Evolutionary conservation across 306 rosid species (phyloP).

Genomic region (Dryas octopetala): DNA sequence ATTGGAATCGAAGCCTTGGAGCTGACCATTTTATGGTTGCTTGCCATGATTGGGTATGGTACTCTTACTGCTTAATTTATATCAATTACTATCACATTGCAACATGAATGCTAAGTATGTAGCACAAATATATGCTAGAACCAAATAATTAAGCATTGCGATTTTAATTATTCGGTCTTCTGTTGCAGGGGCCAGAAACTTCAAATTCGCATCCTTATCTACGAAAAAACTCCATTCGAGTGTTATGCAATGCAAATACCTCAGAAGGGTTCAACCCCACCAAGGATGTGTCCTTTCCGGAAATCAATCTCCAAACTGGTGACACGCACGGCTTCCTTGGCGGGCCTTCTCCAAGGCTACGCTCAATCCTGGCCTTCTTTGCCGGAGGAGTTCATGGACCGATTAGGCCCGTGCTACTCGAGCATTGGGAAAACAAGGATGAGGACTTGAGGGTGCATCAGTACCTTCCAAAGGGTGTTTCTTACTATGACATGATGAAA

Average conservation of each 20-base stretch:
- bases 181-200: slow-evolving; percentile 65
- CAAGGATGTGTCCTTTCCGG: slow-evolving; percentile 85
- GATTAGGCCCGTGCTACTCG: slow-evolving; percentile 59
- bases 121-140: no score
- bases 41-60: slow-evolving; percentile 86
- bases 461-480: slow-evolving; percentile 71
- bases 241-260: slow-evolving; percentile 82
- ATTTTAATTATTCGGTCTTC: background rate
- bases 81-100: background rate
- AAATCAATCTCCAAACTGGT: slow-evolving; percentile 72
- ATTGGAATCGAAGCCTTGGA: slow-evolving; percentile 86
- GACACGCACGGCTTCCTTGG: slow-evolving; percentile 48
- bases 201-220: slow-evolving; percentile 52
- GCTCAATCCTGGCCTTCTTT: slow-evolving; percentile 64
- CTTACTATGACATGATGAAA: slow-evolving; percentile 69
- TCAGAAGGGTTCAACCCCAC: slow-evolving; percentile 75
- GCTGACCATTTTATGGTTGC: slow-evolving; percentile 89
- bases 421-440: slow-evolving; percentile 84
- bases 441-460: slow-evolving; percentile 54
- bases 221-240: slow-evolving; percentile 63
- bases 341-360: slow-evolving; percentile 67
- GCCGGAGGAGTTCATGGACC: slow-evolving; percentile 91
- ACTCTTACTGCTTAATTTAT: background rate
- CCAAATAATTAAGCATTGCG: background rate
- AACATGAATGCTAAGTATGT: background rate